A percentile compares a stretch with the other conserved stretches of the same genome.
These are phyloP conservation scores for Gracilariopsis chorda DNA, from an alignment of 23 red algal species.

Conservation along the genomic window DNA sequence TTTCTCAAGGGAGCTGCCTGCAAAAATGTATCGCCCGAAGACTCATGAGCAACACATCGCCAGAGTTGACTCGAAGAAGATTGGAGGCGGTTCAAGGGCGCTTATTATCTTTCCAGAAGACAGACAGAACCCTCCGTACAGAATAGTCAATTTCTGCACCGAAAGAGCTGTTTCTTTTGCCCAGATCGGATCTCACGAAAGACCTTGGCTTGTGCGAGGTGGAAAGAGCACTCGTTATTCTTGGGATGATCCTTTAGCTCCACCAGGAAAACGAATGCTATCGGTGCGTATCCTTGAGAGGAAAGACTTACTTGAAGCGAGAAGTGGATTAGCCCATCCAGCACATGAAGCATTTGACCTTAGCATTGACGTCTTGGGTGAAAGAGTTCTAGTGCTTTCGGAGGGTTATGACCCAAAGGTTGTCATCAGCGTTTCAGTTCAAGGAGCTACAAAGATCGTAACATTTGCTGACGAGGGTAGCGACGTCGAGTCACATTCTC, in stretches of 20 bases:
- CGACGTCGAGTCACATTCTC: background rate
- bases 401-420: conserved; percentile 33
- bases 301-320: background rate
- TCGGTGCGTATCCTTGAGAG: conserved; percentile 56
- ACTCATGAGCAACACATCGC: conserved; percentile 95
- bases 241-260: conserved; percentile 78
- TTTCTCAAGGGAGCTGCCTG: conserved; percentile 54
- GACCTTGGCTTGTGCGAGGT: conserved; percentile 81
- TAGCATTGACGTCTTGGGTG: conserved; percentile 70
- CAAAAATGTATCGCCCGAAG: conserved; percentile 94
- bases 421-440: conserved; percentile 53
- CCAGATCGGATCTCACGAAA: conserved; percentile 66
- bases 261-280: conserved; percentile 28
- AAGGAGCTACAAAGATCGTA: conserved; percentile 92
- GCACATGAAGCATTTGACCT: conserved; percentile 13
- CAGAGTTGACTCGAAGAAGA: conserved; percentile 43
- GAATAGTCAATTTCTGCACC: conserved; percentile 77
- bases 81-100: conserved; percentile 39
- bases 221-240: conserved; percentile 84
- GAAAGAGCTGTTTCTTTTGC: conserved; percentile 76
- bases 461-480: conserved; percentile 81
- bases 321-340: background rate
- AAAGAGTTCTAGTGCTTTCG: conserved; percentile 44
- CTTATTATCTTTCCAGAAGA: conserved; percentile 76
- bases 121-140: conserved; percentile 83